phyloP scores from a whole-genome alignment of 768 basidiomycete species.

The Tulasnella sp. region DNA sequence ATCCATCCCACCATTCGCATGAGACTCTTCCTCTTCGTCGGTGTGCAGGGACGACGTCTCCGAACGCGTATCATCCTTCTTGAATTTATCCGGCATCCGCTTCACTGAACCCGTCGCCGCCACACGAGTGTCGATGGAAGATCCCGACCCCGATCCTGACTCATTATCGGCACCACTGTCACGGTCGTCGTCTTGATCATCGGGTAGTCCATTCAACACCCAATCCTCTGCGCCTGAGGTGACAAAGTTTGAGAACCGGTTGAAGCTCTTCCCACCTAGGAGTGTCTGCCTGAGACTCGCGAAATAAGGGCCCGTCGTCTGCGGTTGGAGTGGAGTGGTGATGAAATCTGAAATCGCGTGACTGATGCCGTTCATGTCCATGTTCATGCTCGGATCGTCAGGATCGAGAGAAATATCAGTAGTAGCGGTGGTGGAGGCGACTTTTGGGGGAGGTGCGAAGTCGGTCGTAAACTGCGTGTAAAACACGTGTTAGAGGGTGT shows the following conservation, averaged over 20 bases:
- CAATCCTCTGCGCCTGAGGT: conserved; percentile 78
- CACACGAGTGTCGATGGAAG: too few species aligned
- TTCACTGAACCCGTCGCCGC: too few species aligned
- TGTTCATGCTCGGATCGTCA: too few species aligned
- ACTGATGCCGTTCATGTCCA: background rate
- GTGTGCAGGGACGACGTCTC: too few species aligned
- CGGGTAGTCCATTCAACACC: conserved; percentile 48
- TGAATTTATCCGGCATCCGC: background rate
- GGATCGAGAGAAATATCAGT: conserved; percentile 23
- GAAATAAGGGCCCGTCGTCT: conserved; percentile 30
- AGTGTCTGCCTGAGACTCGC: conserved; percentile 33
- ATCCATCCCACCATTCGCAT: conserved; percentile 27
- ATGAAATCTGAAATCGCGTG: background rate
- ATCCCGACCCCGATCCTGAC: too few species aligned
- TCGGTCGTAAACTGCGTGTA: conserved; percentile 49
- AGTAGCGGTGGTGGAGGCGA: conserved; percentile 41
- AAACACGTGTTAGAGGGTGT: conserved; percentile 2
- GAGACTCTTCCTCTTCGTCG: background rate
- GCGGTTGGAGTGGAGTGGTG: conserved; percentile 12
- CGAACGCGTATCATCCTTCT: too few species aligned
- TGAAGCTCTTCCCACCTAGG: conserved; percentile 65
- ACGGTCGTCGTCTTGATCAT: conserved; percentile 28
- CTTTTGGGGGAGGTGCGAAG: conserved; percentile 37
- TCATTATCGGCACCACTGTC: too few species aligned
- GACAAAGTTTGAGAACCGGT: conserved; percentile 79